phyloP scores from a whole-genome alignment of 2,329 filamentous ascomycete species.

The Claviceps arundinis region DNA sequence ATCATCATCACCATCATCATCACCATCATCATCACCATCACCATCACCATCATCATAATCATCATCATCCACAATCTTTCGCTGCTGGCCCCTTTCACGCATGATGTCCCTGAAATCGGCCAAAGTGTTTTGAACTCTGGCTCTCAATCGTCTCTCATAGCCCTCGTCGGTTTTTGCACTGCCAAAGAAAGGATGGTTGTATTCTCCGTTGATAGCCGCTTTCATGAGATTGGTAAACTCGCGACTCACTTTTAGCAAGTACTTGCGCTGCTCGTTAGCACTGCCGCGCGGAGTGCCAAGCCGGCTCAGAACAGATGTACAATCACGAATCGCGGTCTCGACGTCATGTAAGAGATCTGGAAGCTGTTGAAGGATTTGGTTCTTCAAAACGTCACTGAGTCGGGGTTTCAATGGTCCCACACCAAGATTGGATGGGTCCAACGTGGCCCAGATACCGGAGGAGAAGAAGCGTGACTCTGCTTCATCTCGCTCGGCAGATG shows the following conservation, averaged over 20 bases:
- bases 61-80: constrained; percentile 17
- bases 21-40: no score
- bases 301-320: constrained; percentile 19
- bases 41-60: no score
- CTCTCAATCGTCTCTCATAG: constrained; percentile 34
- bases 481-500: constrained; percentile 22
- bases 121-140: constrained; percentile 33
- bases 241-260: constrained; percentile 32
- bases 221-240: constrained; percentile 30
- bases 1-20: neutral
- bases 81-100: constrained; percentile 23
- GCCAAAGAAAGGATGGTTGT: constrained; percentile 38
- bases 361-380: constrained; percentile 33
- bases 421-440: constrained; percentile 27
- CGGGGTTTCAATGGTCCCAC: constrained; percentile 29
- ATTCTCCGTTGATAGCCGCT: constrained; percentile 35
- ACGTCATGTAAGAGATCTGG: constrained; percentile 32
- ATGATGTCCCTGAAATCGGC: constrained; percentile 32
- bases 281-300: constrained; percentile 37
- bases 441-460: constrained; percentile 22
- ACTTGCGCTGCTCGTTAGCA: constrained; percentile 29
- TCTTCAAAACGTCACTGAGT: constrained; percentile 36
- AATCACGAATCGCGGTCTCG: constrained; percentile 6
- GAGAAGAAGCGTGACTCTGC: constrained; percentile 32
- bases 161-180: constrained; percentile 14